These are phyloP conservation scores for Teunomyces panamensis DNA, from an alignment of 805 yeast species.

Conservation along the genomic window DNA sequence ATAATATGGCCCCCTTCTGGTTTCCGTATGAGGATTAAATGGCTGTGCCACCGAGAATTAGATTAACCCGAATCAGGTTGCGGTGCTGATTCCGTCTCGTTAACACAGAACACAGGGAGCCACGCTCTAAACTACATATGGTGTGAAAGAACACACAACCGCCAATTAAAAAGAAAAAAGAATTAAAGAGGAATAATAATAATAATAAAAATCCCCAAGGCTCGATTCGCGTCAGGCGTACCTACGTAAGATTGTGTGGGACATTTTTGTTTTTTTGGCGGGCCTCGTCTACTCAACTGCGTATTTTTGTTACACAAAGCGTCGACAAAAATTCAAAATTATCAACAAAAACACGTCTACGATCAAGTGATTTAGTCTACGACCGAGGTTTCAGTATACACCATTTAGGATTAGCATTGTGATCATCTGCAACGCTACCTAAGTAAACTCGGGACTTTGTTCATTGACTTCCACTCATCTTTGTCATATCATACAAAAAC, in stretches of 20 bases:
- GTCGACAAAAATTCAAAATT: conserved; percentile 1
- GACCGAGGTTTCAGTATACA: background rate
- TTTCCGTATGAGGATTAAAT: no score
- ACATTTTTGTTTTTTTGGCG: background rate
- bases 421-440: no score
- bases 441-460: background rate
- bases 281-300: background rate
- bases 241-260: background rate
- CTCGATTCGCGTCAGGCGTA: background rate
- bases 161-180: no score
- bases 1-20: no score
- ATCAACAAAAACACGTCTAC: conserved; percentile 2
- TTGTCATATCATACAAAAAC: background rate
- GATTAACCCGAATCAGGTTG: no score
- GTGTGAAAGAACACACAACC: no score
- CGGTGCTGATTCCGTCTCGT: no score
- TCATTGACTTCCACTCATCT: background rate
- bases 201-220: background rate
- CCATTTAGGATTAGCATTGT: background rate
- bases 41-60: no score
- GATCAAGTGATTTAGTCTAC: background rate
- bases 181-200: background rate
- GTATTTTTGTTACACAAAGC: conserved; percentile 2
- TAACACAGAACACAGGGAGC: no score
- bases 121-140: no score